Base-by-base conservation (phyloP, 805 yeast species). In the Torulaspora indica region DNA sequence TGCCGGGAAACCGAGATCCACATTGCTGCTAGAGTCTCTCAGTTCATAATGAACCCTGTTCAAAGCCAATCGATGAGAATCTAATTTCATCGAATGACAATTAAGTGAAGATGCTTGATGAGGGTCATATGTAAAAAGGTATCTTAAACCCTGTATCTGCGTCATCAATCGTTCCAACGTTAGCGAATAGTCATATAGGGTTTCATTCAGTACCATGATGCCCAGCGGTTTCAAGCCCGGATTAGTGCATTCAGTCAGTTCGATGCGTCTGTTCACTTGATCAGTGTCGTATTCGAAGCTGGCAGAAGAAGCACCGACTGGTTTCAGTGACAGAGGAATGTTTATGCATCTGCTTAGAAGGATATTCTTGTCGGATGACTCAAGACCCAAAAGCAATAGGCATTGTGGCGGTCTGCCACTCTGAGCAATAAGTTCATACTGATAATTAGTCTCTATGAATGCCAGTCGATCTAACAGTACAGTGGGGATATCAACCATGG, bases 71-170 rank as follows among this genome's bases (percentile, higher is more conserved):
- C 9, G 29, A 5, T n/a, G 31, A 5, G 13, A 12, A 17, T 24
- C 22, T n/a, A 33, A 40, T 14, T 13, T 15, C 13, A 47, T 30
- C 10, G 14, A 15, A 30, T 40, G 41, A 10, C 43, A 46, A 17
- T 35, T 37, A 6, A 47, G 34, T 13, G 40, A 25, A 2, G 14
- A 25, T 17, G 31, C 38, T 15, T 33, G 18, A 6, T 32, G 43
- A 15, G 57, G 57, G 13, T 43, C 43, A 44, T 52, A 52, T 12
- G 41, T 29, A 18, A 55, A 47, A 9, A 53, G 15, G 31, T 41
- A 45, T 20, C 24, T 13, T 13, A 42, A 22, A 10, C 33, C 37
- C 6, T 14, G 13, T 5, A 24, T 27, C 8, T 38, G 31, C 3
- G 22, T n/a, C n/a, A 24, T 31, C 20, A 45, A 6, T 28, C 25